These are phyloP conservation scores for Calendula officinalis DNA, from an alignment of 129 eudicot species.

Conservation along the genomic window DNA sequence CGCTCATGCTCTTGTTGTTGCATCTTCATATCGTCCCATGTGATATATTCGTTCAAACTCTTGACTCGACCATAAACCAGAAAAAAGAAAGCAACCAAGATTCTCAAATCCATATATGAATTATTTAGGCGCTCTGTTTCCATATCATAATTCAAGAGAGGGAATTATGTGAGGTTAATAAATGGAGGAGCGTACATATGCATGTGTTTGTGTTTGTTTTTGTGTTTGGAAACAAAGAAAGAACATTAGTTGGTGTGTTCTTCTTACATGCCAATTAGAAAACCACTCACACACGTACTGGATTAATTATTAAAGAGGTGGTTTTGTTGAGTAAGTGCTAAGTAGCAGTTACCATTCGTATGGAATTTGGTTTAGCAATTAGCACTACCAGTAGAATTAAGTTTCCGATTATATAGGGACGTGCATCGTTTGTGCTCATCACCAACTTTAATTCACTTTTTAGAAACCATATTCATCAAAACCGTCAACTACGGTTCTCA, in stretches of 20 bases:
- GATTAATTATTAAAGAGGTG: not conserved
- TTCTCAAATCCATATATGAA: constrained; percentile 20
- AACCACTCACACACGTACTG: not conserved
- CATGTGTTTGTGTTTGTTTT: not conserved
- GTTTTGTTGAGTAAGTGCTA: no score
- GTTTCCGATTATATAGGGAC: no score
- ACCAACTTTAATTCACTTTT: no score
- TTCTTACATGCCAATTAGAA: constrained; percentile 28
- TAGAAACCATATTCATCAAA: no score
- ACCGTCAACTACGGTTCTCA: no score
- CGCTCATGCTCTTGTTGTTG: not conserved
- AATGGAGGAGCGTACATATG: constrained; percentile 33
- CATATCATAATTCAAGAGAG: not conserved
- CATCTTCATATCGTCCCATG: constrained; percentile 62
- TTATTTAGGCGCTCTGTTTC: not conserved
- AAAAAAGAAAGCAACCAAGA: constrained; percentile 26
- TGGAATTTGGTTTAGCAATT: no score
- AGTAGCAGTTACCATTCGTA: no score
- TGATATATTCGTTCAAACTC: constrained; percentile 32
- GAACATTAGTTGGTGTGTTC: constrained; percentile 24
- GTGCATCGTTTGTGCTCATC: no score
- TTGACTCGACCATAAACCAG: constrained; percentile 17
- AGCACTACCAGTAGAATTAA: no score
- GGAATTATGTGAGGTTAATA: constrained; percentile 17
- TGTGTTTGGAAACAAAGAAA: constrained; percentile 22